These are phyloP conservation scores for Guyanaporus albipodus DNA, from an alignment of 768 basidiomycete species.

Conservation along the genomic window DNA sequence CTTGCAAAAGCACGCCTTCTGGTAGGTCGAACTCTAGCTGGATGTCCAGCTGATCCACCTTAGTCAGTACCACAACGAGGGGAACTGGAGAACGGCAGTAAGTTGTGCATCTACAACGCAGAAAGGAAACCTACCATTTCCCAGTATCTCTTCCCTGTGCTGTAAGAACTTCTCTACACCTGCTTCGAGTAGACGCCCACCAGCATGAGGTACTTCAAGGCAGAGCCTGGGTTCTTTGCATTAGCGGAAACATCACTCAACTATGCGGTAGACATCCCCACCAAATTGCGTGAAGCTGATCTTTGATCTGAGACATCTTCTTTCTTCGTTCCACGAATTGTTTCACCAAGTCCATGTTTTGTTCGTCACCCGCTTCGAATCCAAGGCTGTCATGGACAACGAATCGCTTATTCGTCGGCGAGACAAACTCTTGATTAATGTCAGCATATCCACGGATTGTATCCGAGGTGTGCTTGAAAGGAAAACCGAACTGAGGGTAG, in stretches of 20 bases:
- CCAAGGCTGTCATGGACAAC: conserved; percentile 1
- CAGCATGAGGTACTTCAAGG: conserved; percentile 11
- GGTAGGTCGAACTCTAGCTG: conserved; percentile 4
- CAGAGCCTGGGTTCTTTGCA: conserved; percentile 10
- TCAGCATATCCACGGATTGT: conserved; percentile 2
- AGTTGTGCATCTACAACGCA: background rate
- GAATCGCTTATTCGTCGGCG: conserved; percentile 10
- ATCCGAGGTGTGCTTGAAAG: conserved; percentile 2
- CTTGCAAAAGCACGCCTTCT: background rate
- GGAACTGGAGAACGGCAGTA: conserved; percentile 1
- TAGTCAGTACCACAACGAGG: conserved; percentile 16
- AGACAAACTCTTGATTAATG: conserved; percentile 14
- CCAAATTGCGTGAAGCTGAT: conserved; percentile 16
- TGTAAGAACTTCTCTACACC: conserved; percentile 11
- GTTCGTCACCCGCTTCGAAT: conserved; percentile 13
- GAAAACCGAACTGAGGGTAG: background rate
- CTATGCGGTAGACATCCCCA: background rate
- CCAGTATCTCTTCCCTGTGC: conserved; percentile 4
- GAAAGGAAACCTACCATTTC: background rate
- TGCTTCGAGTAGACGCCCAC: conserved; percentile 14
- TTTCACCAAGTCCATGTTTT: conserved; percentile 3
- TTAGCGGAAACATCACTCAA: background rate
- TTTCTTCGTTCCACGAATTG: conserved; percentile 4
- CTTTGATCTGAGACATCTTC: background rate
- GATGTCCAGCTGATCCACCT: conserved; percentile 6